Conservation (phyloP, 1,284 basidiomycete species). For the Cryptococcus wingfieldii region DNA sequence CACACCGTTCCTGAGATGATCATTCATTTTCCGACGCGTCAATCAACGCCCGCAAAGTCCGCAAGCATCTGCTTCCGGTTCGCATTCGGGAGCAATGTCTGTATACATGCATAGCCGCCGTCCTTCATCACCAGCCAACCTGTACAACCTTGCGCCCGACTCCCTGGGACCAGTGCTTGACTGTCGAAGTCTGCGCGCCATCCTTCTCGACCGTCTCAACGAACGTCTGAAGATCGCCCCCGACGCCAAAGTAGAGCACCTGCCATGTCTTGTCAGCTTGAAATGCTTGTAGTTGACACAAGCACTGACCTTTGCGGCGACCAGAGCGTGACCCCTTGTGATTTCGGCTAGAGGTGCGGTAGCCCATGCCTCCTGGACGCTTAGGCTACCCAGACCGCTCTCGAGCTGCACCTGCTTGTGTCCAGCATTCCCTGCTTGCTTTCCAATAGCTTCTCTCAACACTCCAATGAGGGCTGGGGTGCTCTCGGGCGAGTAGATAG, state of each 20-base stretch:
- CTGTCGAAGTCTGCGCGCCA: conserved; percentile 40
- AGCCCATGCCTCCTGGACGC: conserved; percentile 24
- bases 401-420: conserved; percentile 19
- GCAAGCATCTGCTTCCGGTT: too few relatives aligned
- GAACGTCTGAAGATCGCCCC: conserved; percentile 80
- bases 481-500: conserved; percentile 74
- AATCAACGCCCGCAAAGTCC: too few relatives aligned
- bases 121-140: conserved; percentile 53
- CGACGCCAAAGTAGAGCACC: conserved; percentile 92
- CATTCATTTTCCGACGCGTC: too few relatives aligned
- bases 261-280: conserved; percentile 43
- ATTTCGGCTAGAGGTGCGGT: conserved; percentile 13
- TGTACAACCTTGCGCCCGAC: conserved; percentile 64
- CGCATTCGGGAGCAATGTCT: too few relatives aligned
- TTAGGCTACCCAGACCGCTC: conserved; percentile 26
- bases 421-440: conserved; percentile 1
- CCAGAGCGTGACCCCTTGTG: conserved; percentile 27
- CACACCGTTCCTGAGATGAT: too few relatives aligned
- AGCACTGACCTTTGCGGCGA: conserved; percentile 48
- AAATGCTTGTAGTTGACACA: not conserved
- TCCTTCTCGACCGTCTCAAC: conserved; percentile 53
- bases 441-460: conserved; percentile 30
- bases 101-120: too few relatives aligned
- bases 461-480: conserved; percentile 63
- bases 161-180: conserved; percentile 57